A percentile compares a stretch with the other conserved stretches of the same genome.
These are phyloP conservation scores for Fusarium sp. DNA, from an alignment of 2,329 filamentous ascomycete species.

Conservation along the genomic window DNA sequence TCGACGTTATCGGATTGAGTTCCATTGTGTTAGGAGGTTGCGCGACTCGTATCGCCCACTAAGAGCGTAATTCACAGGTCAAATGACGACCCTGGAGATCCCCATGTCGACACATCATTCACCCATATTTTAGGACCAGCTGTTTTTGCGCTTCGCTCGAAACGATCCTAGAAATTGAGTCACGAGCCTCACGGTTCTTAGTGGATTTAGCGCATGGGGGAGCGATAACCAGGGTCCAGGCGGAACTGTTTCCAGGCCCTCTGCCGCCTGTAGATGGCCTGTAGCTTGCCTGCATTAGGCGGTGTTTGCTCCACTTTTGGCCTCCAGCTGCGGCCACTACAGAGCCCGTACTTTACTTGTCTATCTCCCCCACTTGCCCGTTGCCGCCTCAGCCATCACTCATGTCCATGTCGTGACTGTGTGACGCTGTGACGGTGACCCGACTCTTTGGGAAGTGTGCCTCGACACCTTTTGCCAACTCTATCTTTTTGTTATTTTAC, in stretches of 20 bases:
- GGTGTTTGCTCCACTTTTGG: conserved; percentile 8
- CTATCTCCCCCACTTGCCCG: conserved; percentile 28
- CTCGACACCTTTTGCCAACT: conserved; percentile 38
- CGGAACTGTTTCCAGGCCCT: conserved; percentile 23
- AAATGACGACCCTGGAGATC: conserved; percentile 43
- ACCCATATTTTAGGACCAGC: neutral
- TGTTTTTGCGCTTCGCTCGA: conserved; percentile 22
- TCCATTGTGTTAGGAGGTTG: conserved; percentile 11
- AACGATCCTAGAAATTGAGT: conserved; percentile 42
- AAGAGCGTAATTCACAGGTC: conserved; percentile 38
- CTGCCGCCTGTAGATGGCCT: conserved; percentile 22
- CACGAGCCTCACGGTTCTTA: conserved; percentile 41
- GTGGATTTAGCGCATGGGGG: conserved; percentile 35
- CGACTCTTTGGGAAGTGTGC: conserved; percentile 45
- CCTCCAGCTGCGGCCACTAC: neutral
- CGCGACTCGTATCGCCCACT: conserved; percentile 37
- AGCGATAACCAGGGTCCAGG: conserved; percentile 26
- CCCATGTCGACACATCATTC: conserved; percentile 14
- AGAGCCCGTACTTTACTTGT: no score
- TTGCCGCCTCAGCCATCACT: conserved; percentile 48
- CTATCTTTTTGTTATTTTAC: conserved; percentile 22
- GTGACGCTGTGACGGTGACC: conserved; percentile 45
- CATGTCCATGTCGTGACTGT: conserved; percentile 42
- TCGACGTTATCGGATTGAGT: conserved; percentile 41
- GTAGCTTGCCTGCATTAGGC: conserved; percentile 18